These are phyloP conservation scores for Leccinum pachyderme DNA, from an alignment of 1,284 basidiomycete genomes.

Conservation along the genomic window DNA sequence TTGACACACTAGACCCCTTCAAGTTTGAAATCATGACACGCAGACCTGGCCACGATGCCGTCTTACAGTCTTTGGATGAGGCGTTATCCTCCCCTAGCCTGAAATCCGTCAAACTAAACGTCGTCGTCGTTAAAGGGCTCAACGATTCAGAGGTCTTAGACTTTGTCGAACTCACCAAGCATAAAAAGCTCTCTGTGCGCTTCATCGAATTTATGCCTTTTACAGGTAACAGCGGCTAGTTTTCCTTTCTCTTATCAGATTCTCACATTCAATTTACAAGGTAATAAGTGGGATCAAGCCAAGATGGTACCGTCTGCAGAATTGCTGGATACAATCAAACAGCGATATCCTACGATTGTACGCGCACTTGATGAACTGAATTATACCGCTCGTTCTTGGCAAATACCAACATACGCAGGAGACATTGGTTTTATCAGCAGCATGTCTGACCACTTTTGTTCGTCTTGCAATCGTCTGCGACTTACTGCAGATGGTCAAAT, in stretches of 20 bases:
- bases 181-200: slow-evolving; percentile 66
- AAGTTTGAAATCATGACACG: slow-evolving; percentile 88
- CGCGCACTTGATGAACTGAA: slow-evolving; percentile 68
- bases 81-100: slow-evolving; percentile 54
- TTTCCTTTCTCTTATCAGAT: slow-evolving; percentile 3
- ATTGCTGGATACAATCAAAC: slow-evolving; percentile 51
- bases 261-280: slow-evolving; percentile 36
- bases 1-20: slow-evolving; percentile 85
- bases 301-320: slow-evolving; percentile 79
- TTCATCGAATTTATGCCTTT: slow-evolving; percentile 97
- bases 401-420: slow-evolving; percentile 70
- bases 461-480: slow-evolving; percentile 79
- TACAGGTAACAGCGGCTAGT: slow-evolving; percentile 50
- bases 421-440: slow-evolving; percentile 87
- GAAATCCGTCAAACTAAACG: slow-evolving; percentile 75
- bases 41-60: slow-evolving; percentile 71
- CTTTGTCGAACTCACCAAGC: slow-evolving; percentile 75
- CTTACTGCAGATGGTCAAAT: slow-evolving; percentile 88
- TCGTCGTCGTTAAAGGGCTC: slow-evolving; percentile 77
- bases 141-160: slow-evolving; percentile 79
- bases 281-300: slow-evolving; percentile 81
- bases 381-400: slow-evolving; percentile 81
- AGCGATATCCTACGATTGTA: slow-evolving; percentile 45
- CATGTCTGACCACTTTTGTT: slow-evolving; percentile 92
- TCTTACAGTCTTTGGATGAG: slow-evolving; percentile 64